Evolutionary conservation across 768 basidiomycete species (phyloP).

Genomic region (Suillus decipiens): DNA sequence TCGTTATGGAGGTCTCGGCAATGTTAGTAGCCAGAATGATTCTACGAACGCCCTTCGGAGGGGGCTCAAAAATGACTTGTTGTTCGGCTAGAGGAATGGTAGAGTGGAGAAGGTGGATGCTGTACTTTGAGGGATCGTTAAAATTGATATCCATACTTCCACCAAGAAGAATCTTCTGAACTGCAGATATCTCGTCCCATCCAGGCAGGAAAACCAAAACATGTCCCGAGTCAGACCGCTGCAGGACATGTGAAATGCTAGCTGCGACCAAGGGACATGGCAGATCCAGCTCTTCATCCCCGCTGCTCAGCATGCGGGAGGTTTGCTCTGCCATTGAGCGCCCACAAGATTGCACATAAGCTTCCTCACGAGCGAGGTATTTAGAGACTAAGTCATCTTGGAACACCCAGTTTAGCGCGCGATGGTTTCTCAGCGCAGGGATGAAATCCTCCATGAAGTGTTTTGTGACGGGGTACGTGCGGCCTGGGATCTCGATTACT

Average conservation of each 20-base stretch:
- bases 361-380: constrained; percentile 67
- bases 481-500: constrained; percentile 84
- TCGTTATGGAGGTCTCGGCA: constrained; percentile 93
- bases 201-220: constrained; percentile 92
- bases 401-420: constrained; percentile 62
- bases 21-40: constrained; percentile 95
- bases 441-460: constrained; percentile 81
- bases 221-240: constrained; percentile 76
- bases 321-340: constrained; percentile 26
- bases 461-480: constrained; percentile 86
- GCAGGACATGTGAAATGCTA: constrained; percentile 75
- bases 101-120: constrained; percentile 85
- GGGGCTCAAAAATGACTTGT: constrained; percentile 85
- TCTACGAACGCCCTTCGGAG: constrained; percentile 73
- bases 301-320: constrained; percentile 20
- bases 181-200: constrained; percentile 84
- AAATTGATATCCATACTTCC: constrained; percentile 61
- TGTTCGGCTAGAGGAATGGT: constrained; percentile 87
- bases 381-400: constrained; percentile 66
- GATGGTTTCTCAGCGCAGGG: constrained; percentile 43
- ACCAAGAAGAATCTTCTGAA: constrained; percentile 63
- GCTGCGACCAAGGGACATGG: constrained; percentile 82
- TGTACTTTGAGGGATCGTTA: constrained; percentile 54
- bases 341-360: constrained; percentile 17
- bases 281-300: constrained; percentile 65